Base-by-base conservation (phyloP, 2,329 filamentous ascomycete species). In the Macroventuria anomochaeta region DNA sequence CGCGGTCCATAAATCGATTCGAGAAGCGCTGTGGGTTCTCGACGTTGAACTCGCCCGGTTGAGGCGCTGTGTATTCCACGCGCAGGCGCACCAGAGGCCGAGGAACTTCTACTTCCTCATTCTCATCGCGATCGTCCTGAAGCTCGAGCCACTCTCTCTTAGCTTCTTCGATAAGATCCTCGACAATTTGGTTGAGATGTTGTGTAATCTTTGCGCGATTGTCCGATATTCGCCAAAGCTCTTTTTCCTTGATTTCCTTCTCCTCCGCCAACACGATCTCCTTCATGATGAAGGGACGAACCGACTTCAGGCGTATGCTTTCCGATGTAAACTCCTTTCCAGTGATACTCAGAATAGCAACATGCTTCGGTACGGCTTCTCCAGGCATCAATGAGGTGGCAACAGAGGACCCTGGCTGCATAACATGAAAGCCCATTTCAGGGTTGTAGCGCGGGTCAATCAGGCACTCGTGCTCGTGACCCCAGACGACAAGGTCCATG, bases 1-100 rank as follows among this genome's bases (percentile, higher is more conserved):
- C 93, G 68, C 86, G 90, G n/a, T 87, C 89, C 1, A 89, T 83
- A 64, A 97, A 99, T 2, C 92, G 85, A 71, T 96, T 96, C 0
- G 93, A 97, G 68, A 97, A 97, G 7, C 95, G 87, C 71, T 97
- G 95, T 0, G 95, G 93, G 57, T 99, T 99, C 72, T 97, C 95
- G 59, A 89, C 88, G 62, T 97, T 90, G 67, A 91, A 99, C 29
- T 86, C 85, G 12, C 91, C 90, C 3, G 91, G 92, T 25, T 96
- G 91, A 0, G 89, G 89, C 0, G 92, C 87, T 0, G 90, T 89
- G 61, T 91, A 95, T 68, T 99, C 95, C 0, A 99, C 93, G 57
- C 93, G 91, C 13, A 99, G 83, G 17, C 95, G 86, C 32, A 99
- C 88, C 1, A 99, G 81, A 0, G 95, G 95, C 28, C 95, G 77